Conservation (phyloP, 176 grass and related monocot genomes). For the Chrysopogon serrulatus region DNA sequence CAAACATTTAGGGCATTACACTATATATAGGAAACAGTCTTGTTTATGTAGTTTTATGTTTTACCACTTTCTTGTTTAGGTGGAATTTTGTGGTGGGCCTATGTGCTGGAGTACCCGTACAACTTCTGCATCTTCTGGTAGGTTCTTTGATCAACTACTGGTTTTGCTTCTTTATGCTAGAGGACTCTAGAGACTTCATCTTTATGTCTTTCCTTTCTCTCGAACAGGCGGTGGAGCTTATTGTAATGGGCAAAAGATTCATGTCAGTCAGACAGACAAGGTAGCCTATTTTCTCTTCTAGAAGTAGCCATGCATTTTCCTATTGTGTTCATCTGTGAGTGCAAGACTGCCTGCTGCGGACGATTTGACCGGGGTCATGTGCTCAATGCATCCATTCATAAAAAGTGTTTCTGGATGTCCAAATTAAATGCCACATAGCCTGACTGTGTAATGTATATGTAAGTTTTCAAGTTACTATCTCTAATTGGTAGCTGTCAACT, state of each 20-base stretch:
- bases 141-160: constrained; percentile 18
- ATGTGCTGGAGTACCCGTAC: constrained; percentile 96
- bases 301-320: not conserved
- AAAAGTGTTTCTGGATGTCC: constrained; percentile 11
- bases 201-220: constrained; percentile 26
- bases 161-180: not conserved
- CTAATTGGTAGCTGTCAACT: constrained; percentile 3
- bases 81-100: constrained; percentile 92
- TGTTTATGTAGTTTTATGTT: constrained; percentile 11
- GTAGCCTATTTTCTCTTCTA: constrained; percentile 36
- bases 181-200: not conserved
- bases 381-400: constrained; percentile 3
- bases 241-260: constrained; percentile 93
- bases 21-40: constrained; percentile 1
- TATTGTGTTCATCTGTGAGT: not conserved
- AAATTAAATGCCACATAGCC: constrained; percentile 8
- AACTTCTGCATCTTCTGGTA: constrained; percentile 81
- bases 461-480: not conserved
- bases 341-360: not conserved
- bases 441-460: not conserved
- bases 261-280: constrained; percentile 88
- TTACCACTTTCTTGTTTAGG: constrained; percentile 39
- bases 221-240: constrained; percentile 82
- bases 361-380: not conserved
- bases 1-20: not conserved